Percentiles rank a stretch among this genome's conserved stretches.
Conservation (phyloP, 2,329 filamentous ascomycete genomes). For the Gaeumannomyces sp. region DNA sequence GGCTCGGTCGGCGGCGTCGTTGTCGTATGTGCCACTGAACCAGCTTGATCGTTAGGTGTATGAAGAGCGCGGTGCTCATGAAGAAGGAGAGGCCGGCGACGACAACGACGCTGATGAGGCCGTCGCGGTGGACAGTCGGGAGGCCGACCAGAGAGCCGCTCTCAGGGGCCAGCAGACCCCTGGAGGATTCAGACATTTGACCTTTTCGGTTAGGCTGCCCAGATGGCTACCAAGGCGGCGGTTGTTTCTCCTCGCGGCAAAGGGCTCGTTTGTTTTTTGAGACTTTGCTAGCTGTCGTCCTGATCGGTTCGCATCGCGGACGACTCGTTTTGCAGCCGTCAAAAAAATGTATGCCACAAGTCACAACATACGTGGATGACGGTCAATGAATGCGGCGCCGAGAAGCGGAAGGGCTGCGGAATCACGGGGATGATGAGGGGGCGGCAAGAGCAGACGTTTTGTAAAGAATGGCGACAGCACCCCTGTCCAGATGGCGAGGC, state of each 20-base stretch:
- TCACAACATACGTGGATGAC: background rate
- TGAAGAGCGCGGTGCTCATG: slow-evolving; percentile 17
- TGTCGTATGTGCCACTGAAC: slow-evolving; percentile 20
- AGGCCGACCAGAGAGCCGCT: slow-evolving; percentile 19
- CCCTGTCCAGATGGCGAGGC: background rate
- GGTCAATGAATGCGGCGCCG: background rate
- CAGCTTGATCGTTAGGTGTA: slow-evolving; percentile 25
- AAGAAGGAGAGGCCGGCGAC: slow-evolving; percentile 21
- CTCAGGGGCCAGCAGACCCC: slow-evolving; percentile 3
- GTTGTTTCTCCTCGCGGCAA: background rate
- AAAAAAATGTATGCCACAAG: background rate
- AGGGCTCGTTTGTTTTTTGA: background rate
- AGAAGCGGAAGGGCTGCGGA: too few species aligned
- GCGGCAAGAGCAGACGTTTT: background rate
- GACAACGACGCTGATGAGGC: slow-evolving; percentile 19
- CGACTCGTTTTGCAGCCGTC: background rate
- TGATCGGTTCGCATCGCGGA: background rate
- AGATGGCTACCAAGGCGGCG: too few species aligned
- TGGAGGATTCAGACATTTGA: background rate
- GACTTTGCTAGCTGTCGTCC: background rate
- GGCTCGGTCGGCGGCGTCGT: slow-evolving; percentile 2
- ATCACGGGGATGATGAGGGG: too few species aligned
- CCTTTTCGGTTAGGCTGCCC: too few species aligned
- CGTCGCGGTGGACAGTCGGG: slow-evolving; percentile 17
- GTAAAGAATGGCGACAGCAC: background rate